Percentiles rank a stretch among this genome's conserved stretches.
phyloP scores from a whole-genome alignment of 129 eudicot species.

The Oenanthe sinensis region DNA sequence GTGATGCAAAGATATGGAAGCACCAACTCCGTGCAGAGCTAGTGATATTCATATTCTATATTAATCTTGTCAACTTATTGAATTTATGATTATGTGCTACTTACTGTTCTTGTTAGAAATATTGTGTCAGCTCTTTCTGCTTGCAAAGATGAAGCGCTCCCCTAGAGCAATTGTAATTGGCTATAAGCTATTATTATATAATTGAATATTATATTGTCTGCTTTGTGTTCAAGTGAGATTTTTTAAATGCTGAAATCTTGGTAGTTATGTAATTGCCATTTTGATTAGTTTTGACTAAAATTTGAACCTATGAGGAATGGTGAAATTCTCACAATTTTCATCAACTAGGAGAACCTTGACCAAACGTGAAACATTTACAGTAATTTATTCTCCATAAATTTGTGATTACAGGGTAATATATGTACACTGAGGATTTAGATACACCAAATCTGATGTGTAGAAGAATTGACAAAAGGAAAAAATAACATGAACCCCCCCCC shows the following conservation, averaged over 20 bases:
- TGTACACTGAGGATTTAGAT: no score
- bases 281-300: neutral
- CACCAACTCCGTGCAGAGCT: slow-evolving; percentile 46
- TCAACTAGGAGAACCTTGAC: no score
- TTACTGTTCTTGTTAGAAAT: neutral
- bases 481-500: neutral
- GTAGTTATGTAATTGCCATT: neutral
- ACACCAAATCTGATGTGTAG: neutral
- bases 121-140: neutral
- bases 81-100: neutral
- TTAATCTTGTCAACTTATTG: neutral
- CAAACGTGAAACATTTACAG: no score
- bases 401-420: no score
- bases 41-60: neutral
- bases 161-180: neutral
- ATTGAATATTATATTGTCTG: neutral
- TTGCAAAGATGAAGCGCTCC: neutral
- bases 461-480: no score
- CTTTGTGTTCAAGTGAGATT: neutral
- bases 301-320: neutral
- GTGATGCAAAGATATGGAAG: slow-evolving; percentile 86
- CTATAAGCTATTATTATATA: neutral
- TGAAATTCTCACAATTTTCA: no score
- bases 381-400: no score
- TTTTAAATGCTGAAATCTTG: neutral